Base-by-base conservation (phyloP, 1,284 basidiomycete genomes). In the Waitea zeae region DNA sequence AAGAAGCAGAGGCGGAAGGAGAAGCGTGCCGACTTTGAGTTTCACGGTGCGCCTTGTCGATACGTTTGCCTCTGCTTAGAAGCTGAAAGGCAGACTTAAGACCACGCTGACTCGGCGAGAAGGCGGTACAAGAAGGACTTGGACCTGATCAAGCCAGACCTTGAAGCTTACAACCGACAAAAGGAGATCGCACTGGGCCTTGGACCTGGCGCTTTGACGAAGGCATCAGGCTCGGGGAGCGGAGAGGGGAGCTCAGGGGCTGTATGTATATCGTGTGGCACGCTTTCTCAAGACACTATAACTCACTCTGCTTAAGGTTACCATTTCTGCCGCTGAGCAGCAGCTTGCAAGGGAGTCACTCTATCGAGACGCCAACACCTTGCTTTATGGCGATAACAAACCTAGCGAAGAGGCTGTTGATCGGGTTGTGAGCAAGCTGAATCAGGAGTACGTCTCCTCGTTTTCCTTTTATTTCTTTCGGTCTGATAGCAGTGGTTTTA, bases 371-470 rank as follows among this genome's bases (percentile, higher is more conserved):
- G 82, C 86, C 18, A 90, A 93, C 45, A 84, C 78, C 9, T 61
- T 95, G 30, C 64, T 87, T 12, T 97, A 96, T 49, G 93, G 87
- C 1, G 88, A 96, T 51, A 89, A 75, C 59, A 90, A 88, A 48
- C 95, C 93, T 1, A 74, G 67, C 22, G 92, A 98, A 46, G 90
- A 93, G 31, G 90, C 89, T 3, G 82, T 98, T 41, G 95, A 99
- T 54, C 62, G 86, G 15, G 81, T 98, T 12, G 76, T 95, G 14
- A 59, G 68, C 39, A 93, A 96, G 58, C 77, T 99, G 46, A 98
- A 97, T 51, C 64, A 70, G 55, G 93, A 96, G 90, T 87, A 55
- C 42, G 87, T 75, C n/a, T 9, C 7, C 24, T n/a, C 7, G 24
- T 26, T n/a, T 26, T 7, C 7, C 24, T 7, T 26, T 26, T n/a